phyloP scores from a whole-genome alignment of 164 flowering plant genomes.

The Stephania cephalantha region DNA sequence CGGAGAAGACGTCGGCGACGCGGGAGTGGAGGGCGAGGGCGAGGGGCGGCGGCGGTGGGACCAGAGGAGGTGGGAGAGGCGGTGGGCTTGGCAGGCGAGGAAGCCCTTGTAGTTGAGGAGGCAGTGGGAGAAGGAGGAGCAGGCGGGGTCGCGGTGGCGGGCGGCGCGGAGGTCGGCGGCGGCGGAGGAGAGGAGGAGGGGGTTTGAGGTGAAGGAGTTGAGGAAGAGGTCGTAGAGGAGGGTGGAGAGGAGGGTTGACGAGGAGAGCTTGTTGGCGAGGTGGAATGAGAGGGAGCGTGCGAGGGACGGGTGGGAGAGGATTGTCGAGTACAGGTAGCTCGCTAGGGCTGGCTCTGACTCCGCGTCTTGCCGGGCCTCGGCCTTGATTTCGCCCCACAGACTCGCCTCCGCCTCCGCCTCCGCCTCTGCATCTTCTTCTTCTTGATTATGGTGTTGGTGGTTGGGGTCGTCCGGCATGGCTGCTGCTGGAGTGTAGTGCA shows the following conservation, averaged over 20 bases:
- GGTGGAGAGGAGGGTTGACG: conserved; percentile 13
- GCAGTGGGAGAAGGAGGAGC: conserved; percentile 10
- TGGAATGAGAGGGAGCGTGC: conserved; percentile 13
- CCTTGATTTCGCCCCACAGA: conserved; percentile 13
- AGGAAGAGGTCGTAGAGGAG: conserved; percentile 14
- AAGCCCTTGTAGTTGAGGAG: conserved; percentile 13
- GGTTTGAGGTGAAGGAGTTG: conserved; percentile 7
- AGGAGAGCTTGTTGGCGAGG: conserved; percentile 13
- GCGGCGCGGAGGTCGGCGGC: conserved; percentile 11
- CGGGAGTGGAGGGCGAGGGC: conserved; percentile 13
- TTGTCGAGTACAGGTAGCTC: conserved; percentile 12
- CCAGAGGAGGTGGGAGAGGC: conserved; percentile 14
- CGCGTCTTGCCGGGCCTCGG: conserved; percentile 12
- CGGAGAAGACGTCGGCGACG: conserved; percentile 10
- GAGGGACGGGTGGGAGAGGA: conserved; percentile 10
- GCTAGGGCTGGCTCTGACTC: conserved; percentile 16
- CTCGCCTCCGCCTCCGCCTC: not conserved
- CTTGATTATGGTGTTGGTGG: not conserved
- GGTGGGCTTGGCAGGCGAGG: conserved; percentile 17
- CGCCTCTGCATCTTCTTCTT: not conserved
- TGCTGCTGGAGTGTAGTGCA: not conserved
- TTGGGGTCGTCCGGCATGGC: not conserved
- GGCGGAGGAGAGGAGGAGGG: conserved; percentile 2
- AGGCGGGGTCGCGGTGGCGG: conserved; percentile 13
- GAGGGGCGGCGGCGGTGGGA: conserved; percentile 2